phyloP scores from a whole-genome alignment of 2,329 filamentous ascomycete species.

The Hypomyces perniciosus region DNA sequence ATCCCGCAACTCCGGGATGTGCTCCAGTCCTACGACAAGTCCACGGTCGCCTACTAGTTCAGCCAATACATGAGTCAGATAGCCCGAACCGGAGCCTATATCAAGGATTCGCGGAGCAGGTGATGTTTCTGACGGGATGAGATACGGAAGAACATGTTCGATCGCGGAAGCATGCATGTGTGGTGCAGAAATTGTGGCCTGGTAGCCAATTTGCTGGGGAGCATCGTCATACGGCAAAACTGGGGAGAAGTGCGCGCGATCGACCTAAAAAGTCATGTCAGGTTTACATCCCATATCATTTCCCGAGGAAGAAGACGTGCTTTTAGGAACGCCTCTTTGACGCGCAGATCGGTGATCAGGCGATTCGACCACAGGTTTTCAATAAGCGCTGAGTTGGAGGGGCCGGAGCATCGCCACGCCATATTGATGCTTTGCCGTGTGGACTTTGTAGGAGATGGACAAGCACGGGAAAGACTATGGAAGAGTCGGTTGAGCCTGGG shows the following conservation, averaged over 20 bases:
- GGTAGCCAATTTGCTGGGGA: slow-evolving; percentile 49
- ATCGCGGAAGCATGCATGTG: slow-evolving; percentile 56
- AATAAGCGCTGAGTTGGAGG: slow-evolving; percentile 67
- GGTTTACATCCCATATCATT: too few species aligned
- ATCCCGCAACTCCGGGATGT: slow-evolving; percentile 59
- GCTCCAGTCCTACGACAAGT: slow-evolving; percentile 66
- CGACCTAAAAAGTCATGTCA: slow-evolving; percentile 52
- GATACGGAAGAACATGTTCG: slow-evolving; percentile 41
- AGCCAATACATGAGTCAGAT: slow-evolving; percentile 82
- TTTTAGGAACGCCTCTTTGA: slow-evolving; percentile 74
- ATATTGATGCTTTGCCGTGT: slow-evolving; percentile 43
- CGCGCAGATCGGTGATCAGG: slow-evolving; percentile 65
- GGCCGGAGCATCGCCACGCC: slow-evolving; percentile 85
- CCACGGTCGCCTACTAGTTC: slow-evolving; percentile 57
- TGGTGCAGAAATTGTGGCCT: slow-evolving; percentile 52
- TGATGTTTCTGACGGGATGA: slow-evolving; percentile 30
- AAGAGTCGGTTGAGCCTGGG: background rate
- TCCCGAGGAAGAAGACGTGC: slow-evolving; percentile 34
- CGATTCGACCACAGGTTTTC: slow-evolving; percentile 67
- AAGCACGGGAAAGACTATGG: background rate
- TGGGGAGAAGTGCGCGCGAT: slow-evolving; percentile 79
- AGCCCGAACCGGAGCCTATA: slow-evolving; percentile 71
- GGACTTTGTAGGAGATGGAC: background rate
- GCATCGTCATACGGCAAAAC: slow-evolving; percentile 59
- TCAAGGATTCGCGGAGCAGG: slow-evolving; percentile 56